Percentiles rank a stretch among this genome's conserved stretches.
phyloP scores from a whole-genome alignment of 1,284 basidiomycete genomes.

The Cutaneotrichosporon daszewskae region DNA sequence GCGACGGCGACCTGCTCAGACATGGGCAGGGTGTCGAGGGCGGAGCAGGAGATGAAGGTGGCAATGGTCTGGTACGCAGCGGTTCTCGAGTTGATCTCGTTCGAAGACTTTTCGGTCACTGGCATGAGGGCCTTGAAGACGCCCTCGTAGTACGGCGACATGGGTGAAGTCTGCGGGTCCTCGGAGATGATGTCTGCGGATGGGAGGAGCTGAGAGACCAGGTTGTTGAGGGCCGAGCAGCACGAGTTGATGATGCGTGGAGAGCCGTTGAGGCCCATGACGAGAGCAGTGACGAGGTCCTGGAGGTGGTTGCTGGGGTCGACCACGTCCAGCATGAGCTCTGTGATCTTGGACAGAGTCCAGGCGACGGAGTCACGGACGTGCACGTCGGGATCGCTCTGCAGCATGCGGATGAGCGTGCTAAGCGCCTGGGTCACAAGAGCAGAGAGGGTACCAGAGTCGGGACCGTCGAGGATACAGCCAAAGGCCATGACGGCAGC shows the following conservation, averaged over 20 bases:
- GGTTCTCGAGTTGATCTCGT: constrained; percentile 89
- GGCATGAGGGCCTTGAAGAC: constrained; percentile 73
- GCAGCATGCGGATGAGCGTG: constrained; percentile 92
- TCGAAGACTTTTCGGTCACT: constrained; percentile 73
- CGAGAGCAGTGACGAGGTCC: constrained; percentile 74
- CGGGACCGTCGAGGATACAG: constrained; percentile 93
- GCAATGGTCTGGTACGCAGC: constrained; percentile 95
- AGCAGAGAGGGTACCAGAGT: constrained; percentile 68
- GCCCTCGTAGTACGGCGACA: constrained; percentile 86
- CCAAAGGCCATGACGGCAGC: constrained; percentile 98
- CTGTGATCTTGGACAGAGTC: constrained; percentile 94
- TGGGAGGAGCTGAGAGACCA: constrained; percentile 72
- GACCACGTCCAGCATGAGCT: constrained; percentile 79
- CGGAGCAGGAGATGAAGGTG: constrained; percentile 74
- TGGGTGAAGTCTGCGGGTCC: constrained; percentile 54
- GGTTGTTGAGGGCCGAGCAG: constrained; percentile 94
- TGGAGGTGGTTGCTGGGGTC: constrained; percentile 85
- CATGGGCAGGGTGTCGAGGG: constrained; percentile 71
- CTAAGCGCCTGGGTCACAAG: constrained; percentile 92
- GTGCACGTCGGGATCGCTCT: constrained; percentile 66
- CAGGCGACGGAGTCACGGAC: constrained; percentile 98
- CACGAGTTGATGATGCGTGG: constrained; percentile 83
- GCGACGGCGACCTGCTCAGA: constrained; percentile 78
- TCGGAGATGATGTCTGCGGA: constrained; percentile 50
- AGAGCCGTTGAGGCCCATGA: constrained; percentile 70